Conservation (phyloP, 257 asterid species). For the Primulina eburnea region DNA sequence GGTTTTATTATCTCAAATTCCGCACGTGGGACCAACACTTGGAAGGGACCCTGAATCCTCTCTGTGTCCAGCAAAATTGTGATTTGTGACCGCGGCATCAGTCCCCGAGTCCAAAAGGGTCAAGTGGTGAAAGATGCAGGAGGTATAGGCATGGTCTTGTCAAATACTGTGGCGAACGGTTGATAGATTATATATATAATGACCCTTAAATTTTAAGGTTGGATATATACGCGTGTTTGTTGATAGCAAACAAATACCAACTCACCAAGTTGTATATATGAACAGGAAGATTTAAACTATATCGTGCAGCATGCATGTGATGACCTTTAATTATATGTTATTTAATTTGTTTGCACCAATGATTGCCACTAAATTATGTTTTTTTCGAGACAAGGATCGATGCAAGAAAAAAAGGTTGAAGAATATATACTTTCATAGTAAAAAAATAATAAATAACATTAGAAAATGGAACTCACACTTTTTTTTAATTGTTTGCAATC, state of each 20-base stretch:
- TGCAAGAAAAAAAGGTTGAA: background rate
- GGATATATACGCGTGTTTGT: background rate
- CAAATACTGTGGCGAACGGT: conserved; percentile 76
- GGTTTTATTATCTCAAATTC: too few relatives aligned
- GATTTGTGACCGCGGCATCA: conserved; percentile 84
- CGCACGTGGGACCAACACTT: too few relatives aligned
- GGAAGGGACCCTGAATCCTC: conserved; percentile 65
- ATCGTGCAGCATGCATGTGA: background rate
- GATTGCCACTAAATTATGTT: background rate
- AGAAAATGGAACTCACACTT: too few relatives aligned
- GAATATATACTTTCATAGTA: too few relatives aligned
- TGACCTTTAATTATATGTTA: too few relatives aligned
- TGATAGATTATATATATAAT: too few relatives aligned
- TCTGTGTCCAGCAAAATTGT: conserved; percentile 76
- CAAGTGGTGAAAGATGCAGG: conserved; percentile 90
- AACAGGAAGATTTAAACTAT: too few relatives aligned
- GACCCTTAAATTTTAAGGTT: too few relatives aligned
- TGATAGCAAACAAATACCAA: background rate
- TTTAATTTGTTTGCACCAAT: too few relatives aligned
- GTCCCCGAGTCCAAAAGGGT: conserved; percentile 86
- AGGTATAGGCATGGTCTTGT: conserved; percentile 78
- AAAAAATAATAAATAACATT: too few relatives aligned
- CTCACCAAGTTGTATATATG: background rate
- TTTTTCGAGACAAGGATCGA: background rate
- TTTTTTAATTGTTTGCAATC: too few relatives aligned